phyloP scores from a whole-genome alignment of 2,329 filamentous ascomycete genomes.

The Pezicula rhizophila region DNA sequence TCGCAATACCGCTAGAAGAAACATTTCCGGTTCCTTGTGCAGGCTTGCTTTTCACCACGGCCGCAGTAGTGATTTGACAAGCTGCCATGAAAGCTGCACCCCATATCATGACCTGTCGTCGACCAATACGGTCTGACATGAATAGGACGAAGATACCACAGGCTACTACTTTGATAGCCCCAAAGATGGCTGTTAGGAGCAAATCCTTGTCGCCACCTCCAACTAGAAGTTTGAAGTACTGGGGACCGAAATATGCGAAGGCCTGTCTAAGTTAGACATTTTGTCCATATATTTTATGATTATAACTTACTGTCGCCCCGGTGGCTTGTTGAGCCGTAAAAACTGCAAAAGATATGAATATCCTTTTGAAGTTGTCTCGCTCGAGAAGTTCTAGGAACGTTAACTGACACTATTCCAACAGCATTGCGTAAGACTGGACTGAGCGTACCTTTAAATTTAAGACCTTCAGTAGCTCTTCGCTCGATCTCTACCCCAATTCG shows the following conservation, averaged over 20 bases:
- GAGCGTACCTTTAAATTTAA: constrained; percentile 16
- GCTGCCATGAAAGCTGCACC: constrained; percentile 39
- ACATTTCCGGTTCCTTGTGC: constrained; percentile 25
- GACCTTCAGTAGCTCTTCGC: constrained; percentile 34
- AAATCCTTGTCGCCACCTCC: constrained; percentile 41
- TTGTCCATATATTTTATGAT: not conserved
- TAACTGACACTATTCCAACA: not conserved
- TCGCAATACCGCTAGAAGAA: constrained; percentile 39
- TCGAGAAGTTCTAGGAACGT: constrained; percentile 6
- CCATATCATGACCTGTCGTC: constrained; percentile 34
- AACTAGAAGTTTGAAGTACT: constrained; percentile 42
- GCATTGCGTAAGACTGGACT: not conserved
- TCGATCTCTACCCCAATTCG: constrained; percentile 42
- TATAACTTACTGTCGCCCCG: constrained; percentile 35
- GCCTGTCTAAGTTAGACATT: constrained; percentile 8
- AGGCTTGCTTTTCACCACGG: constrained; percentile 36
- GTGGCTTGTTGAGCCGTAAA: constrained; percentile 35
- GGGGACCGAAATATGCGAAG: constrained; percentile 45
- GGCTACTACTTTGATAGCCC: constrained; percentile 43
- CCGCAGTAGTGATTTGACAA: constrained; percentile 38
- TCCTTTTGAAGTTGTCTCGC: constrained; percentile 19
- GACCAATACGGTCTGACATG: constrained; percentile 41
- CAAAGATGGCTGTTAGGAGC: constrained; percentile 47
- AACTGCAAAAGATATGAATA: constrained; percentile 3
- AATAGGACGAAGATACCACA: constrained; percentile 47